Conservation (phyloP, 148 eudicot genomes). For the Rhododendron kiyosumense region DNA sequence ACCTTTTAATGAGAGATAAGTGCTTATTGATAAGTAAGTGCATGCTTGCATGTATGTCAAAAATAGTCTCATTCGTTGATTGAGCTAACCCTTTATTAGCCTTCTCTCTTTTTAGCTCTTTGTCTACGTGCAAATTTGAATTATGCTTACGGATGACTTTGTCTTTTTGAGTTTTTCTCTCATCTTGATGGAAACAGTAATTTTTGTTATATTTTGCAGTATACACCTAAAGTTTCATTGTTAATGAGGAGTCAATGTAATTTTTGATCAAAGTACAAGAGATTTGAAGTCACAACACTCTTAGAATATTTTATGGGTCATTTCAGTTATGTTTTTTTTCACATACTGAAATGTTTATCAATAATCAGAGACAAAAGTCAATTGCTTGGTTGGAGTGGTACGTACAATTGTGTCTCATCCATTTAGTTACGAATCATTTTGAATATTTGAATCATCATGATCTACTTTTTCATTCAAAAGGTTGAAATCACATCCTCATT, state of each 20-base stretch:
- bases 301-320: too few species aligned
- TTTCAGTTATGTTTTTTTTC: too few species aligned
- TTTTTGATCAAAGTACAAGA: neutral
- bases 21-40: too few species aligned
- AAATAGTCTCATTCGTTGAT: neutral
- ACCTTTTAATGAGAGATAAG: neutral
- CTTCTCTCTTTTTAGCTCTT: neutral
- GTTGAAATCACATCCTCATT: too few species aligned
- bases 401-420: too few species aligned
- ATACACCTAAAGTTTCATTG: neutral
- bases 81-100: neutral
- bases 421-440: too few species aligned
- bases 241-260: neutral
- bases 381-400: too few species aligned
- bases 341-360: too few species aligned
- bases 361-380: too few species aligned
- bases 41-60: neutral
- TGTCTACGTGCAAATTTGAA: neutral
- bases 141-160: neutral
- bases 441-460: too few species aligned
- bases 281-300: neutral
- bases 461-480: too few species aligned
- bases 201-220: neutral
- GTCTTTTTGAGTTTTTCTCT: neutral
- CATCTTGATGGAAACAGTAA: neutral